Base-by-base conservation (phyloP, 2,329 filamentous ascomycete genomes). In the Aspergillus pseudoviridinutans region DNA sequence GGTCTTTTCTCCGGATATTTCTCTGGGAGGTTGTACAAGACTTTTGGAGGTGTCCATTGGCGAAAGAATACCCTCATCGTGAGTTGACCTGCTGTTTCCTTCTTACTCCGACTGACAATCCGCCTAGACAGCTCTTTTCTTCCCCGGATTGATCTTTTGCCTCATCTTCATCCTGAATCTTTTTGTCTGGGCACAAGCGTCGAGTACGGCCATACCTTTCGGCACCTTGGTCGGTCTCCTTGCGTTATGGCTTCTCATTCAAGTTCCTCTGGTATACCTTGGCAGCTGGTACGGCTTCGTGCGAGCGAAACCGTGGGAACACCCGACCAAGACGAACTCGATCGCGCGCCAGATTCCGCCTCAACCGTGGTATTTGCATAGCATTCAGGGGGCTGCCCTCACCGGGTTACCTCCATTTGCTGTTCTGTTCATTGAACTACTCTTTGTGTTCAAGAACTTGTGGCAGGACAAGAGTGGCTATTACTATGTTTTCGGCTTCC, bases 391-490 rank as follows among this genome's bases (percentile, higher is more conserved):
- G 1, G 80, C 88, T 8, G 76, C 95, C 32, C 76, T 94, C 9
- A 88, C 89, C 0, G 91, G 91, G 1, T 76, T 94, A 20, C 84
- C 93, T 7, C 91, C 91, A 0, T 96, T 96, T 69, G 89, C 89
- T 2, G 90, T 95, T 56, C 87, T 95, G 64, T 94, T 93, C 73
- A 91, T 95, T 68, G 91, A 95, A 76, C 82, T 95, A 14, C 80
- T 93, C 46, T 94, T 92, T 71, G 87, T 94, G 51, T 94, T 95
- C 75, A 90, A 91, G 76, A 92, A 88, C 51, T 74, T 95, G 35
- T 94, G 91, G 89, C 88, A 92, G 72, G 91, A 95, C 75, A 95
- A 95, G 79, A 91, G 86, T 68, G 90, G 90, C 6, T 95, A 92
- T 74, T 96, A 96, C 76, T 96, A 96, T 74, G 87, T 95, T 24